Conservation (phyloP, 352 stramenopile species). For the Pythium grandisporangium region DNA sequence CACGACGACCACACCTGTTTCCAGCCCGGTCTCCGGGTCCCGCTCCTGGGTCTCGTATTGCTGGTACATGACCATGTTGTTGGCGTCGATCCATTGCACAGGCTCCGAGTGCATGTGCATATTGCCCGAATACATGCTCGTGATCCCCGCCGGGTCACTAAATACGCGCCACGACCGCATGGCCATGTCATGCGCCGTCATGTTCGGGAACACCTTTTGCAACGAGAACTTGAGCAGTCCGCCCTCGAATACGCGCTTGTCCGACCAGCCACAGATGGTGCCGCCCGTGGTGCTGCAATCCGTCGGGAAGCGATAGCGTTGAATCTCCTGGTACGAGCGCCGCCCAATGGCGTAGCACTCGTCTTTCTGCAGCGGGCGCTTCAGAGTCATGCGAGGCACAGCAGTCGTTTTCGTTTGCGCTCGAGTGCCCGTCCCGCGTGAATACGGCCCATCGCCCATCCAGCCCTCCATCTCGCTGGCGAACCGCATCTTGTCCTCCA, state of each 20-base stretch:
- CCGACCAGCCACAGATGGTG: slow-evolving; percentile 18
- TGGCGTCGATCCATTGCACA: slow-evolving; percentile 19
- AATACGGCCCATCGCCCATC: not conserved
- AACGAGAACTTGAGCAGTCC: slow-evolving; percentile 23
- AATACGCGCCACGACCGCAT: slow-evolving; percentile 15
- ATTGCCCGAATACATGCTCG: slow-evolving; percentile 17
- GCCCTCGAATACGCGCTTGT: slow-evolving; percentile 20
- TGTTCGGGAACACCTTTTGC: slow-evolving; percentile 13
- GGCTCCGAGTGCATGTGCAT: slow-evolving; percentile 25
- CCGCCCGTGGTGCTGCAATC: slow-evolving; percentile 15
- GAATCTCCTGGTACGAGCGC: slow-evolving; percentile 18
- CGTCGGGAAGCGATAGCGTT: slow-evolving; percentile 10
- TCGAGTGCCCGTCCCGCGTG: not conserved
- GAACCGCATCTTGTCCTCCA: slow-evolving; percentile 2
- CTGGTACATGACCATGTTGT: slow-evolving; percentile 29
- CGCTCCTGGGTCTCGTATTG: slow-evolving; percentile 18
- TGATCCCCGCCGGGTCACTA: slow-evolving; percentile 9
- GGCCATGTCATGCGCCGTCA: slow-evolving; percentile 7
- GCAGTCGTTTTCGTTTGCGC: too few species aligned
- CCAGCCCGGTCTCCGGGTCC: slow-evolving; percentile 5
- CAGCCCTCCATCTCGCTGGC: not conserved
- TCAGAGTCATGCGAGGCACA: slow-evolving; percentile 13
- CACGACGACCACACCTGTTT: slow-evolving; percentile 6
- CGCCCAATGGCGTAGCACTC: slow-evolving; percentile 21
- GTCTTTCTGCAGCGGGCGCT: slow-evolving; percentile 12